A percentile compares a stretch with the other conserved stretches of the same genome.
Conservation (phyloP, 1,284 basidiomycete species). For the Malassezia obtusa region DNA sequence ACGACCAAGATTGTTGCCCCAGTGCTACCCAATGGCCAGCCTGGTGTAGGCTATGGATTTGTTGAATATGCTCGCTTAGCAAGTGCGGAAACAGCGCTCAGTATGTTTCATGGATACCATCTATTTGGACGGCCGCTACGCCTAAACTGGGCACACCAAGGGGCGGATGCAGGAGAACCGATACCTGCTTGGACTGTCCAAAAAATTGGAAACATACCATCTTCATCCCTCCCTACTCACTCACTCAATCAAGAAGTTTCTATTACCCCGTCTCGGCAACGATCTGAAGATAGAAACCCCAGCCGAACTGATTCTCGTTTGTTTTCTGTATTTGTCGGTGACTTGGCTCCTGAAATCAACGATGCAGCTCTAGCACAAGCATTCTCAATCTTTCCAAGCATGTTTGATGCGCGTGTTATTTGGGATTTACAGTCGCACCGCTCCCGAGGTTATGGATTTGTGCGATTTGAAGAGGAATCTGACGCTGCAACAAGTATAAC, state of each 20-base stretch:
- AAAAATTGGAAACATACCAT: not conserved
- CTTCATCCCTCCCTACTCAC: not conserved
- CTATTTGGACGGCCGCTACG: constrained; percentile 71
- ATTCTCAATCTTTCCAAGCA: constrained; percentile 82
- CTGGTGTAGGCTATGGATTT: constrained; percentile 93
- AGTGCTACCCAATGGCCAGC: constrained; percentile 69
- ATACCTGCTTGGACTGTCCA: not conserved
- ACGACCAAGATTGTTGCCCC: constrained; percentile 98
- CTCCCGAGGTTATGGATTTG: constrained; percentile 85
- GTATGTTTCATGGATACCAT: constrained; percentile 92
- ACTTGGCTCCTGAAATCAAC: constrained; percentile 93
- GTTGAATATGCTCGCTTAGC: constrained; percentile 51
- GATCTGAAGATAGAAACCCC: not conserved
- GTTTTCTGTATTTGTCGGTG: constrained; percentile 85
- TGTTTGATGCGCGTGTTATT: constrained; percentile 97
- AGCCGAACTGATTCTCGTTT: not conserved
- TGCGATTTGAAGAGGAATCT: constrained; percentile 86
- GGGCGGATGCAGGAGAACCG: constrained; percentile 21
- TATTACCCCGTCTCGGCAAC: not conserved
- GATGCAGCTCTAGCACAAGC: constrained; percentile 93
- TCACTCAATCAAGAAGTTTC: not conserved
- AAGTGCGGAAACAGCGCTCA: constrained; percentile 31
- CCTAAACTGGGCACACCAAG: constrained; percentile 43
- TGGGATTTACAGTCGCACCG: constrained; percentile 99
- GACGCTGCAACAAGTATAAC: constrained; percentile 96